phyloP scores from a whole-genome alignment of 2,329 filamentous ascomycete genomes.

The Apiospora pterosperma region DNA sequence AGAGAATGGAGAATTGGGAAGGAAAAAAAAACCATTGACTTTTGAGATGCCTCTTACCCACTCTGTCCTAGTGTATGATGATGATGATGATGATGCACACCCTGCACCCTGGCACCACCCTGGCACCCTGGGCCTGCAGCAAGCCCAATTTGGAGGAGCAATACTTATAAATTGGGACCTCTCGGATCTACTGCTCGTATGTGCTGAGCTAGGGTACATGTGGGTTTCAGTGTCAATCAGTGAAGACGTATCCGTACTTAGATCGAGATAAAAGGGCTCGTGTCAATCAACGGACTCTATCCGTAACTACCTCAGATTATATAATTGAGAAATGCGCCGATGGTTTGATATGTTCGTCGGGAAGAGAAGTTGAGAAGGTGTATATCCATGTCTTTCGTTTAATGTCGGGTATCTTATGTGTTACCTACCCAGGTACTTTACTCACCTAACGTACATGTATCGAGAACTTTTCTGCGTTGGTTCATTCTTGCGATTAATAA shows the following conservation, averaged over 20 bases:
- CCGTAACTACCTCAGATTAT: too few relatives aligned
- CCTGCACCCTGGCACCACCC: too few relatives aligned
- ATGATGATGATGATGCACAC: too few relatives aligned
- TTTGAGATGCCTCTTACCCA: neutral
- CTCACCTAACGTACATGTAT: too few relatives aligned
- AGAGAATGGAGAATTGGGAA: neutral
- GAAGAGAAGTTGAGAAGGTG: too few relatives aligned
- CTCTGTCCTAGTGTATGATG: neutral
- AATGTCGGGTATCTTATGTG: neutral
- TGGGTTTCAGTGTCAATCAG: neutral
- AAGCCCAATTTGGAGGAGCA: constrained; percentile 3
- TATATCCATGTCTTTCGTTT: neutral
- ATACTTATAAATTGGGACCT: constrained; percentile 1
- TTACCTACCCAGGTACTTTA: neutral
- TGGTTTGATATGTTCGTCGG: too few relatives aligned
- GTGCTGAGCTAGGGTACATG: neutral
- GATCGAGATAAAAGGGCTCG: neutral
- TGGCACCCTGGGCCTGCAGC: too few relatives aligned
- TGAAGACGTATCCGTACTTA: neutral
- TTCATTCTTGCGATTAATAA: neutral
- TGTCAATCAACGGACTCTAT: too few relatives aligned
- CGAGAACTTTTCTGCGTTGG: neutral
- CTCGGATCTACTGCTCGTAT: neutral
- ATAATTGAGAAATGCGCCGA: too few relatives aligned
- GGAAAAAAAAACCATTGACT: constrained; percentile 2